A percentile compares a stretch with the other conserved stretches of the same genome.
These are phyloP conservation scores for Tricholoma flavovirens DNA, from an alignment of 768 basidiomycete species.

Conservation along the genomic window DNA sequence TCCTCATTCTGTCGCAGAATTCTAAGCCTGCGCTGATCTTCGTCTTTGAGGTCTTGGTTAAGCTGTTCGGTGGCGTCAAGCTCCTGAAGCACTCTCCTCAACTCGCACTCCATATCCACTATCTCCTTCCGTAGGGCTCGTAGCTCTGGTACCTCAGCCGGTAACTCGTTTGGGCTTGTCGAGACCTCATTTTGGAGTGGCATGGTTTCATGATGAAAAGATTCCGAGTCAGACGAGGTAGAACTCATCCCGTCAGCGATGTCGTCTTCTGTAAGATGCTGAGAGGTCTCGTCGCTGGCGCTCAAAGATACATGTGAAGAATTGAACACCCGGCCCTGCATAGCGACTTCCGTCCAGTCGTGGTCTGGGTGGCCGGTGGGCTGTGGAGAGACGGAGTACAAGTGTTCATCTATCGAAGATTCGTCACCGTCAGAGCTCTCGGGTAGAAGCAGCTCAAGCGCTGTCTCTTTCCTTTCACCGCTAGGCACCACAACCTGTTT, in stretches of 20 bases:
- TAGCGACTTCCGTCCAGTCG: slow-evolving; percentile 9
- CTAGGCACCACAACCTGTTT: background rate
- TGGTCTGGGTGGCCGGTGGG: slow-evolving; percentile 2
- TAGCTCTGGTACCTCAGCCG: background rate
- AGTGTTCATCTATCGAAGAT: slow-evolving; percentile 3
- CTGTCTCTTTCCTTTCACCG: background rate
- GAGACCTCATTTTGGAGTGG: background rate
- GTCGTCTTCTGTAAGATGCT: background rate
- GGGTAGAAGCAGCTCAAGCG: background rate
- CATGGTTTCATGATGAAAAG: background rate
- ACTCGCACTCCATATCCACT: slow-evolving; percentile 3
- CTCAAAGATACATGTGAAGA: background rate
- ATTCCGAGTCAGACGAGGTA: background rate
- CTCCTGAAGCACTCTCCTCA: slow-evolving; percentile 2
- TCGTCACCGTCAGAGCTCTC: background rate
- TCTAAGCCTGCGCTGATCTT: slow-evolving; percentile 1
- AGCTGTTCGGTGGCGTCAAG: slow-evolving; percentile 4
- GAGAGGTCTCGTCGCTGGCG: background rate
- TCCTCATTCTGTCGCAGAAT: background rate
- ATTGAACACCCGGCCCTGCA: background rate
- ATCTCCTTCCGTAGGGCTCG: slow-evolving; percentile 6
- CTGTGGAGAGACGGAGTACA: background rate
- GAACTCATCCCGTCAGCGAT: background rate
- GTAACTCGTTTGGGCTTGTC: background rate
- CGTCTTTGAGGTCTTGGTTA: slow-evolving; percentile 8